Percentiles rank a stretch among this genome's conserved stretches.
These are phyloP conservation scores for Lodderomyces metapsilosis DNA, from an alignment of 1,139 yeast species.

Conservation along the genomic window DNA sequence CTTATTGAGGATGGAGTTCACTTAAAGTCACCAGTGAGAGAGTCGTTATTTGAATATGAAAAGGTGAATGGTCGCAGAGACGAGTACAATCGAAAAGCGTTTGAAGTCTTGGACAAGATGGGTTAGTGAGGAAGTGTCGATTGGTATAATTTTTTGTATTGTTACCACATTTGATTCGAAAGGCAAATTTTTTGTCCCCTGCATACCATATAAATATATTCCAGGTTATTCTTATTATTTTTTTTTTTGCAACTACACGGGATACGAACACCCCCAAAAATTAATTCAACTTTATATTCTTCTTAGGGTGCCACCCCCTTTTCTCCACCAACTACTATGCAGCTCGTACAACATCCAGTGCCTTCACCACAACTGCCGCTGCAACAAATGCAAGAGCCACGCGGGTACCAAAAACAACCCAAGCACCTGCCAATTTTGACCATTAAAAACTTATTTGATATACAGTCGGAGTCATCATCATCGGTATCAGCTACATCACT, in stretches of 20 bases:
- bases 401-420: constrained; percentile 3
- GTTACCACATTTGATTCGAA: not conserved
- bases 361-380: not conserved
- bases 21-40: constrained; percentile 27
- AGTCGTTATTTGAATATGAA: constrained; percentile 29
- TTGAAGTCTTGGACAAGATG: constrained; percentile 8
- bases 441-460: constrained; percentile 9
- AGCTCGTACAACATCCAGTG: not conserved
- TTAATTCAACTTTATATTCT: no score
- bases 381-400: not conserved
- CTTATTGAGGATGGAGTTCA: constrained; percentile 16
- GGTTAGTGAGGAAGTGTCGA: constrained; percentile 3
- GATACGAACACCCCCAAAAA: not conserved
- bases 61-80: constrained; percentile 6
- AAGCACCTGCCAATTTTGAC: constrained; percentile 6
- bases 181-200: not conserved
- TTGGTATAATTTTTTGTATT: not conserved
- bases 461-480: constrained; percentile 5
- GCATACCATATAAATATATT: constrained; percentile 2
- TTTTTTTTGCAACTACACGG: not conserved
- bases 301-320: no score
- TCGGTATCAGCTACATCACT: constrained; percentile 7
- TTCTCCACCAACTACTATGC: no score
- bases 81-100: constrained; percentile 6
- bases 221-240: constrained; percentile 1